phyloP scores from a whole-genome alignment of 805 yeast genomes.

The Saturnispora kantuleensis region DNA sequence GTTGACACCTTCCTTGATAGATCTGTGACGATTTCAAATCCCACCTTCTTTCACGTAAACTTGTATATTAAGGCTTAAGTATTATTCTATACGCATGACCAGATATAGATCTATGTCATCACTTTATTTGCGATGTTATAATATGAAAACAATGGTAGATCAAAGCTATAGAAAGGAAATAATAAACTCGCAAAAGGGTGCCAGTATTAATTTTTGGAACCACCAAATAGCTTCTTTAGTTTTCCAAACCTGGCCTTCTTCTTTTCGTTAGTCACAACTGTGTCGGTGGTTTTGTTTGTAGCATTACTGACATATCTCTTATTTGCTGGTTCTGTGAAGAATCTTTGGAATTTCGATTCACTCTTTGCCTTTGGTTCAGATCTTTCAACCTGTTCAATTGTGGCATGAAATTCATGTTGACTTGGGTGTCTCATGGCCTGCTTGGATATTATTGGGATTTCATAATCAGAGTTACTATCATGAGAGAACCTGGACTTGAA shows the following conservation, averaged over 20 bases:
- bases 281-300: constrained; percentile 13
- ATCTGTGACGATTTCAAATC: not conserved
- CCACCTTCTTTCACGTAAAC: not conserved
- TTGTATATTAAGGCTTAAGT: not conserved
- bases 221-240: constrained; percentile 26
- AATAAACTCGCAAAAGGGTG: no score
- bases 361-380: not conserved
- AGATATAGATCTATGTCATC: no score
- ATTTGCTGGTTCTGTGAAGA: constrained; percentile 13
- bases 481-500: constrained; percentile 44
- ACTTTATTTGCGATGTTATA: no score
- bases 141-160: no score
- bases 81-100: no score
- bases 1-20: constrained; percentile 4
- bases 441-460: constrained; percentile 18
- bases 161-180: no score
- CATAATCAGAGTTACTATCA: constrained; percentile 56
- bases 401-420: not conserved
- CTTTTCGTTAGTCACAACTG: constrained; percentile 20
- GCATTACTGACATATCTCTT: constrained; percentile 9
- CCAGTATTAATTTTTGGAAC: constrained; percentile 13
- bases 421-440: not conserved
- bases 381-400: not conserved
- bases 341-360: constrained; percentile 12
- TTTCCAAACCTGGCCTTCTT: constrained; percentile 27